Conservation (phyloP, 1,139 yeast species). For the Meyerozyma sp. region DNA sequence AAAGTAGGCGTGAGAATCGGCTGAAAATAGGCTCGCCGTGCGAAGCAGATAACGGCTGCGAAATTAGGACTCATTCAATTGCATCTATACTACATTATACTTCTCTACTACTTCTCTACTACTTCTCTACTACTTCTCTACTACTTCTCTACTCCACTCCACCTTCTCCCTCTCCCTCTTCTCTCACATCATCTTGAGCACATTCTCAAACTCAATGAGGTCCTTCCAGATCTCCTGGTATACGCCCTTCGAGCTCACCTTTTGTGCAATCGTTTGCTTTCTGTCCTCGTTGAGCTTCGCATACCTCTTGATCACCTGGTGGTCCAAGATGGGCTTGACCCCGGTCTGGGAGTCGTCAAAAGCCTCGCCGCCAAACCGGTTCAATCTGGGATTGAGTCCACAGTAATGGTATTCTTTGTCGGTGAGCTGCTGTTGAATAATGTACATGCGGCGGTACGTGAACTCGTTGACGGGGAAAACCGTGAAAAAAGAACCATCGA, state of each 20-base stretch:
- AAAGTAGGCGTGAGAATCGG: background rate
- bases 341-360: conserved; percentile 31
- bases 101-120: background rate
- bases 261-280: conserved; percentile 47
- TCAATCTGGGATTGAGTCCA: conserved; percentile 78
- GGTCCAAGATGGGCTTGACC: conserved; percentile 58
- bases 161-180: background rate
- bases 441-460: conserved; percentile 73
- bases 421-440: conserved; percentile 79
- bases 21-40: background rate
- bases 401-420: conserved; percentile 71
- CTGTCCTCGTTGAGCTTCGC: conserved; percentile 53
- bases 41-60: too few species aligned
- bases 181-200: conserved; percentile 22
- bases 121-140: background rate
- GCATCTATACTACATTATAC: background rate
- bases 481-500: conserved; percentile 74
- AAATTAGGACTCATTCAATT: too few species aligned
- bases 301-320: conserved; percentile 48
- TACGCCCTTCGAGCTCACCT: conserved; percentile 50
- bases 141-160: background rate
- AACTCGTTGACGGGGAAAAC: conserved; percentile 75
- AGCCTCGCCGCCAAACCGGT: conserved; percentile 50
- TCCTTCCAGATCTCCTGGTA: conserved; percentile 65
- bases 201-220: conserved; percentile 47